Percentiles rank a stretch among this genome's conserved stretches.
These are phyloP conservation scores for Talaromyces nanjingensis DNA, from an alignment of 495 filamentous ascomycete genomes.

Conservation along the genomic window DNA sequence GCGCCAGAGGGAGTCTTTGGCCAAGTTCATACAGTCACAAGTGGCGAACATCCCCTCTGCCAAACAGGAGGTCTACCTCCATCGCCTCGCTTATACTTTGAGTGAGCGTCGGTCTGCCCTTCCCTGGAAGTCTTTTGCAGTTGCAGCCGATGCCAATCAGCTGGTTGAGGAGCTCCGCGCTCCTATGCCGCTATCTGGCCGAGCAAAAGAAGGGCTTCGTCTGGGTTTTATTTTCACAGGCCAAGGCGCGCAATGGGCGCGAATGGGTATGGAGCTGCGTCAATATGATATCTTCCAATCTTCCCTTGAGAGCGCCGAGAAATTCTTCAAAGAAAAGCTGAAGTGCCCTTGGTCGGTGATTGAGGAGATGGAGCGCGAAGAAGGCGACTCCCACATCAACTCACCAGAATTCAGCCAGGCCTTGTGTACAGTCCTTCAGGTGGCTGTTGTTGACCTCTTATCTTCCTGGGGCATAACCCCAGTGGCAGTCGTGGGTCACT, in stretches of 20 bases:
- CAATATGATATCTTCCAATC: neutral
- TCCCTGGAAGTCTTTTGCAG: constrained; percentile 19
- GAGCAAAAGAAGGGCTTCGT: neutral
- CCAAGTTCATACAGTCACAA: neutral
- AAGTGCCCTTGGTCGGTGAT: neutral
- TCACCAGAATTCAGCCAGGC: constrained; percentile 16
- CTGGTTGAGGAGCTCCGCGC: constrained; percentile 2
- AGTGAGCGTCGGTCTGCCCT: constrained; percentile 19
- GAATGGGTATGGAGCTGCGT: constrained; percentile 28
- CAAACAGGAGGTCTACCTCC: constrained; percentile 6
- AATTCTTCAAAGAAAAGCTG: neutral
- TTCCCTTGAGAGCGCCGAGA: neutral
- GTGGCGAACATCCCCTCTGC: neutral
- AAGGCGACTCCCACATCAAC: neutral
- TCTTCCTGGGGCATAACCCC: constrained; percentile 17
- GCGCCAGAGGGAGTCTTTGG: constrained; percentile 1
- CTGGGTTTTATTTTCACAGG: constrained; percentile 26
- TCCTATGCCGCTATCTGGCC: neutral
- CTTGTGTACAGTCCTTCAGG: constrained; percentile 24
- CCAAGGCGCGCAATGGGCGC: constrained; percentile 36
- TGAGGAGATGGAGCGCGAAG: neutral
- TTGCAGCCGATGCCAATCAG: constrained; percentile 10
- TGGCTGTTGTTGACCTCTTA: constrained; percentile 23
- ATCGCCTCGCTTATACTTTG: constrained; percentile 30
- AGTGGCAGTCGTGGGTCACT: constrained; percentile 17